These are phyloP conservation scores for Daedalea quercina DNA, from an alignment of 768 basidiomycete genomes.

Conservation along the genomic window DNA sequence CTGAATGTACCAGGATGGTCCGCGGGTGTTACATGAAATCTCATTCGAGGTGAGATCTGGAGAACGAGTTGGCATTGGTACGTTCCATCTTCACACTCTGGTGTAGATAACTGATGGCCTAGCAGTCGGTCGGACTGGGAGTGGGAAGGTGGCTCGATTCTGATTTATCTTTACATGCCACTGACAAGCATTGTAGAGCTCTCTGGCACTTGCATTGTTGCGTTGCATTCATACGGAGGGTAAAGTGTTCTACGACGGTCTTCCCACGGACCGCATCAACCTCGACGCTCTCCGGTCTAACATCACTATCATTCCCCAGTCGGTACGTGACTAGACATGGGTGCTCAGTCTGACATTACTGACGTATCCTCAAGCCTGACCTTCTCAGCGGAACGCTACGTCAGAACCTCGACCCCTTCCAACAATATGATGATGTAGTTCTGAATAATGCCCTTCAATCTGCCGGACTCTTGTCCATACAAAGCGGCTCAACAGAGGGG, in stretches of 20 bases:
- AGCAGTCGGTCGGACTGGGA: slow-evolving; percentile 47
- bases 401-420: slow-evolving; percentile 55
- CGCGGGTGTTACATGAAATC: slow-evolving; percentile 47
- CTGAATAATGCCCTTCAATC: slow-evolving; percentile 43
- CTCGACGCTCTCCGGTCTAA: slow-evolving; percentile 37
- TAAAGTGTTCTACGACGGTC: slow-evolving; percentile 39
- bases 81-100: not conserved
- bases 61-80: slow-evolving; percentile 48
- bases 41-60: slow-evolving; percentile 47
- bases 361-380: slow-evolving; percentile 29
- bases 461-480: slow-evolving; percentile 38
- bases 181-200: slow-evolving; percentile 23
- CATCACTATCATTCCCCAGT: slow-evolving; percentile 40
- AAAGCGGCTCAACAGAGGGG: slow-evolving; percentile 27
- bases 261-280: slow-evolving; percentile 34
- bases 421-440: slow-evolving; percentile 42
- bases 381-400: slow-evolving; percentile 50
- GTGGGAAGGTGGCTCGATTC: slow-evolving; percentile 38
- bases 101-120: not conserved
- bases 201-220: slow-evolving; percentile 42
- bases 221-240: slow-evolving; percentile 44
- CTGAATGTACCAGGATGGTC: slow-evolving; percentile 33
- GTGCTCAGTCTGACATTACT: not conserved
- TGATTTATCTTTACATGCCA: no score
- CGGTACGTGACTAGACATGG: slow-evolving; percentile 25